Evolutionary conservation across 805 yeast genomes (phyloP), one percentile per base, ranked within the genome.

Genomic region (Saturnispora quitensis): DNA sequence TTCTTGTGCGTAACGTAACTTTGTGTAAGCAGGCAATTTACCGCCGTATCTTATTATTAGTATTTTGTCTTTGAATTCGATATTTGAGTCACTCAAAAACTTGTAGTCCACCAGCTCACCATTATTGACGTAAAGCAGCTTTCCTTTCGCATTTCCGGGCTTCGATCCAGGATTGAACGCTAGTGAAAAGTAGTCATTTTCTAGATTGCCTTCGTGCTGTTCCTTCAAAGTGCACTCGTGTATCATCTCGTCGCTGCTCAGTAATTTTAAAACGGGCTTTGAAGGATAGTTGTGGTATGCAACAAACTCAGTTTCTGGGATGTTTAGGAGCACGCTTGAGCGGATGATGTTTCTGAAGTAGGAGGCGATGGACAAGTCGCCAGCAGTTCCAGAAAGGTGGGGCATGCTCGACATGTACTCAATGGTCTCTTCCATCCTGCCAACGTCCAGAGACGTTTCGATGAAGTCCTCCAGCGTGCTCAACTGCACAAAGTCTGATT

Each of bases 311-410:
- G 72, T 69, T 45, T 78, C 75, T 43, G 79, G 81, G 5, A 79
- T 74, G 2, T 67, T 53, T 28, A 70, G 68, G 20, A 89, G 55
- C 2, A 86, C 86, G 55, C 81, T 78, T 49, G 79, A 75, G 22
- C 67, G 63, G 67, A 86, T 79, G 47, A 78, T 77, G 24, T 76
- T 76, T 54, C 78, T 73, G 15, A 90, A 71, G 62, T 83, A 89
- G 53, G 76, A 73, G 2, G 89, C 82, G 36, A 89, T 68, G 0
- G 91, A 76, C 53, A 80, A 66, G 64, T 89, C 97, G 18, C 96
- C 98, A 15, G 80, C 77, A 2, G 97, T 84, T 3, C 98, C 98
- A 0, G 97, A 81, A 56, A 84, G 67, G 63, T 89, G 97, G 3
- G 96, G 89, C 81, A 89, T 80, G 7, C 86, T 77, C 27, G 90